These are phyloP conservation scores for Exophiala phaeomuriformis DNA, from an alignment of 2,329 filamentous ascomycete species.

Conservation along the genomic window DNA sequence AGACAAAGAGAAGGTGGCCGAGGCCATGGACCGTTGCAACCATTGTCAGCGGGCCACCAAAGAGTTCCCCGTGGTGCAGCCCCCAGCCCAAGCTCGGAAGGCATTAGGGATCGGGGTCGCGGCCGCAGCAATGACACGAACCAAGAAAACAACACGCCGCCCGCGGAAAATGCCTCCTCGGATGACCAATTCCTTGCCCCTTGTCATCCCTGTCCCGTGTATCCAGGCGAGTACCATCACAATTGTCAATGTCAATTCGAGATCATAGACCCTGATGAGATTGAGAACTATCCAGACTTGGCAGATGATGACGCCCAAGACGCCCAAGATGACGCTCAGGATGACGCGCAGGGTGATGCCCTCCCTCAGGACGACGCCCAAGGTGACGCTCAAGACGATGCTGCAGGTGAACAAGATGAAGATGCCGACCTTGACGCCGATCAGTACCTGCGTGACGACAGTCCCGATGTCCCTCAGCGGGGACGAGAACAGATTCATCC, in stretches of 20 bases:
- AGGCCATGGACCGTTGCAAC: background rate
- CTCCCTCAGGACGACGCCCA: too few relatives aligned
- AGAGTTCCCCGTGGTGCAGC: background rate
- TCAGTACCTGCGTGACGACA: background rate
- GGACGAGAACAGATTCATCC: background rate
- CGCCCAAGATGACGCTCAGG: background rate
- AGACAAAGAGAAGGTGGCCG: background rate
- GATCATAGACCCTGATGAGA: background rate
- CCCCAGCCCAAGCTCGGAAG: background rate
- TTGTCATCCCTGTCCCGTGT: constrained; percentile 17
- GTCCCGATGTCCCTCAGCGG: background rate
- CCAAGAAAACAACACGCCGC: constrained; percentile 4
- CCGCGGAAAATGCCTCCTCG: background rate
- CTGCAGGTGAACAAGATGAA: background rate
- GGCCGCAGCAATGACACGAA: background rate
- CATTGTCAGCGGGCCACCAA: background rate
- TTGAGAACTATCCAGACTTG: background rate
- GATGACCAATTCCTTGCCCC: background rate
- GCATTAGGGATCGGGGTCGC: too few relatives aligned
- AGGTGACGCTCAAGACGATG: background rate
- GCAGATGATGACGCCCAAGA: background rate
- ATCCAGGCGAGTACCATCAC: constrained; percentile 16
- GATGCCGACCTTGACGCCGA: background rate
- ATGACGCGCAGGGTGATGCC: background rate
- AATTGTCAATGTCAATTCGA: background rate